A percentile compares a stretch with the other conserved stretches of the same genome.
Evolutionary conservation across 768 basidiomycete genomes (phyloP).

Genomic region (Fistulinella prunicolor): DNA sequence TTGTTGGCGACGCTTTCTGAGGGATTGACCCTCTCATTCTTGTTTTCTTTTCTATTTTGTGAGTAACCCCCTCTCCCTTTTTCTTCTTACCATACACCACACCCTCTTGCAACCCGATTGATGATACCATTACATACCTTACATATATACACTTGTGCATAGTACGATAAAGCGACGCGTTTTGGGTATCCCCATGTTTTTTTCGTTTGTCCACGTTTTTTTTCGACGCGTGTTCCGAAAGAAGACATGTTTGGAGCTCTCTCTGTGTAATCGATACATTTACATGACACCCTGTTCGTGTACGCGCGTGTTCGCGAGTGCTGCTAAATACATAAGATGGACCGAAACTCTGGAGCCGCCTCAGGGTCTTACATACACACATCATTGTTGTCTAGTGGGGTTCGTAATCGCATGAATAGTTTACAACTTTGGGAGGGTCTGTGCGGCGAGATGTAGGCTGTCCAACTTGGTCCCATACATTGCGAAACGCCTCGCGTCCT

Average conservation of each 20-base stretch:
- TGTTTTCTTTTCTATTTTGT: not conserved
- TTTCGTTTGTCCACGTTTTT: conserved; percentile 1
- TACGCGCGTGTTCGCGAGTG: no score
- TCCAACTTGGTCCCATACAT: conserved; percentile 29
- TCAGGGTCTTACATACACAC: not conserved
- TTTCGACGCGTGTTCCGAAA: conserved; percentile 1
- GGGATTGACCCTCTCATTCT: not conserved
- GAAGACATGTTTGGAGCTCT: not conserved
- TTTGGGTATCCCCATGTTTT: no score
- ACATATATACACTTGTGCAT: conserved; percentile 14
- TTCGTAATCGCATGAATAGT: no score
- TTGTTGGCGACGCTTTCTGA: not conserved
- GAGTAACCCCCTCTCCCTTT: not conserved
- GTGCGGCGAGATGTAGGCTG: conserved; percentile 21
- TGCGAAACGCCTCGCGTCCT: conserved; percentile 22
- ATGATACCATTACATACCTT: conserved; percentile 15
- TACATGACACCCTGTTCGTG: no score
- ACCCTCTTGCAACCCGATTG: not conserved
- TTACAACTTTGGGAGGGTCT: no score
- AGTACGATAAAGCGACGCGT: conserved; percentile 8
- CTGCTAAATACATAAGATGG: no score
- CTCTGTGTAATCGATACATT: not conserved
- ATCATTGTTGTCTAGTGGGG: no score
- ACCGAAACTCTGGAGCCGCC: no score
- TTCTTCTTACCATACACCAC: not conserved